Percentiles rank a stretch among this genome's conserved stretches.
phyloP scores from a whole-genome alignment of 768 basidiomycete genomes.

The Pleurotus ostreatus region DNA sequence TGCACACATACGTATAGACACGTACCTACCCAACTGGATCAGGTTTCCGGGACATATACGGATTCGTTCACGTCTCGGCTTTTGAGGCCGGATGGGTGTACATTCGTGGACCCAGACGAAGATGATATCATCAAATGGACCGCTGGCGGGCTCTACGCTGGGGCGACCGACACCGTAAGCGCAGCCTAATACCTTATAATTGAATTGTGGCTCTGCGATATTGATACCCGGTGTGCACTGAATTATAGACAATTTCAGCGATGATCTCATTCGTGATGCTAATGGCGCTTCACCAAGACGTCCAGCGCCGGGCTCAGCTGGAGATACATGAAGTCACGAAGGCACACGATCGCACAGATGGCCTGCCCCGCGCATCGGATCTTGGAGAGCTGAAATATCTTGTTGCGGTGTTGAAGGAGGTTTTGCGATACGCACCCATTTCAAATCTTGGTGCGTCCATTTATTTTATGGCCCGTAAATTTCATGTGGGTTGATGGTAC shows the following conservation, averaged over 20 bases:
- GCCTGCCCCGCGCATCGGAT: slow-evolving; percentile 26
- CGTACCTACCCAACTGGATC: neutral
- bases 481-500: neutral
- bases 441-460: slow-evolving; percentile 32
- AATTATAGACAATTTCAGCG: slow-evolving; percentile 41
- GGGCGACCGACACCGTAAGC: slow-evolving; percentile 39
- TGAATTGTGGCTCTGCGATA: neutral
- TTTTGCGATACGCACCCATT: slow-evolving; percentile 35
- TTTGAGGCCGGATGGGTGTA: slow-evolving; percentile 22
- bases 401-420: slow-evolving; percentile 34
- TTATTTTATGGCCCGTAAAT: neutral
- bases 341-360: neutral
- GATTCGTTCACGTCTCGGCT: slow-evolving; percentile 43
- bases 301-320: slow-evolving; percentile 33
- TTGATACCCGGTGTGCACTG: slow-evolving; percentile 5
- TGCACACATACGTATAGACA: neutral
- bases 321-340: slow-evolving; percentile 31
- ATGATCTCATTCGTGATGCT: slow-evolving; percentile 43
- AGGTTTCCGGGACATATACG: slow-evolving; percentile 27
- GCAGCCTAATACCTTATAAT: neutral
- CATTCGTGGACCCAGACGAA: slow-evolving; percentile 23
- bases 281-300: slow-evolving; percentile 41
- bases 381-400: slow-evolving; percentile 28
- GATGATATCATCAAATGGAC: slow-evolving; percentile 48
- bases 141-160: slow-evolving; percentile 47